Evolutionary conservation across 177 flowering plant genomes (phyloP), one percentile per base, ranked within the genome.

Genomic region (Tripterygium wilfordii): DNA sequence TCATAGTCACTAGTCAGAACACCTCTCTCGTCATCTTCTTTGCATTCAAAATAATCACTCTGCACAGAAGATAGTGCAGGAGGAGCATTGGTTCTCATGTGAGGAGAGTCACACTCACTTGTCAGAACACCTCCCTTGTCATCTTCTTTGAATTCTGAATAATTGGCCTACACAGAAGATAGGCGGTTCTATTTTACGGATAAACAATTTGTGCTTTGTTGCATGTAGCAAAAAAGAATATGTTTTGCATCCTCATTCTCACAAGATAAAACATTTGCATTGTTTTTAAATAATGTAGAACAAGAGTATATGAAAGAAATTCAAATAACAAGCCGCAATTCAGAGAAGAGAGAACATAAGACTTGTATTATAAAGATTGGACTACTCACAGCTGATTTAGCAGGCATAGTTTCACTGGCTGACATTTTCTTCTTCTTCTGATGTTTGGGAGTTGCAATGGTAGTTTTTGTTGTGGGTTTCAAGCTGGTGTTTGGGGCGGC

Each of bases 301-400:
- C n/a, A n/a, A n/a, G n/a, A n/a, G n/a, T n/a, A n/a, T n/a, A n/a
- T n/a, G n/a, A n/a, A n/a, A n/a, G n/a, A n/a, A n/a, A n/a, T n/a
- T n/a, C n/a, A n/a, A n/a, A n/a, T n/a, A n/a, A 36, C 3, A n/a
- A 36, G 39, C 19, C n/a, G 3, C 6, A 36, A 2, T 28, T 28
- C 4, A 5, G 36, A 45, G 10, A 32, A 46, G 13, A 16, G 18
- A n/a, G 15, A n/a, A 8, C 10, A 14, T 38, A 12, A n/a, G n/a
- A n/a, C n/a, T 3, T 3, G 40, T 36, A n/a, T 36, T 20, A 36
- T 36, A 10, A 36, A 36, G 40, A 36, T n/a, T n/a, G n/a, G 3
- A 62, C 47, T 45, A 67, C 80, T 72, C 56, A 77, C 82, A 31
- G 25, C 37, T 38, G 55, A n/a, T 33, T 54, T 54, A 40, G 48